Base-by-base conservation (phyloP, 306 rosid genomes). In the Mimosa bimucronata region DNA sequence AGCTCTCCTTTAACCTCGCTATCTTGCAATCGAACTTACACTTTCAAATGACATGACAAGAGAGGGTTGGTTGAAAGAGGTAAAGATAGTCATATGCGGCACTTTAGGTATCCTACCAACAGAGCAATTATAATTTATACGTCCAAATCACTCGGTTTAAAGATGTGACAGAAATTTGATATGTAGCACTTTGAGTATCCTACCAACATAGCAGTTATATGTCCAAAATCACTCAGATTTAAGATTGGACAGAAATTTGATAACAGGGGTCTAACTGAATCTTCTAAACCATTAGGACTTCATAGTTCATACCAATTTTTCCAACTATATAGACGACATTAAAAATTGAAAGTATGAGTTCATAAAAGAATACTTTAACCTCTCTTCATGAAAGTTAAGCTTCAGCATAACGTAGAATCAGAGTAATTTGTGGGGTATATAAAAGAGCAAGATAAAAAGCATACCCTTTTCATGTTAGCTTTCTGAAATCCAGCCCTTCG, bases 401-500 rank as follows among this genome's bases (percentile, higher is more conserved):
- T 7, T 23, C 0, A 14, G 23, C 5, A 70, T 31, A 7, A 37
- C 2, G 57, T 15, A n/a, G 46, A 62, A 44, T 8, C 45, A 6
- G 6, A 66, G 7, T 6, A 44, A 31, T 64, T 25, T 52, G 30
- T 5, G n/a, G 48, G 46, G 19, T 29, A 50, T 68, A 79, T n/a
- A 2, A 71, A 21, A 80, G 81, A 50, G 38, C n/a, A 73, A 14
- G n/a, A 7, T 18, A 9, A 1, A 19, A 78, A 12, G 10, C 67
- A 68, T 83, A 92, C 98, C 92, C 97, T 87, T 87, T 91, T 91
- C 98, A 93, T 93, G 83, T 87, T 93, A 71, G 98, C 85, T 81
- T 84, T 96, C 88, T 93, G 98, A 86, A 96, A 96, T 31, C 98
- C 98, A 76, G 97, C 96, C 82, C 98, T 89, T 29, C 99, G 88